Percentiles rank a stretch among this genome's conserved stretches.
These are phyloP conservation scores for Candida glaebosa DNA, from an alignment of 805 yeast genomes.

Conservation along the genomic window DNA sequence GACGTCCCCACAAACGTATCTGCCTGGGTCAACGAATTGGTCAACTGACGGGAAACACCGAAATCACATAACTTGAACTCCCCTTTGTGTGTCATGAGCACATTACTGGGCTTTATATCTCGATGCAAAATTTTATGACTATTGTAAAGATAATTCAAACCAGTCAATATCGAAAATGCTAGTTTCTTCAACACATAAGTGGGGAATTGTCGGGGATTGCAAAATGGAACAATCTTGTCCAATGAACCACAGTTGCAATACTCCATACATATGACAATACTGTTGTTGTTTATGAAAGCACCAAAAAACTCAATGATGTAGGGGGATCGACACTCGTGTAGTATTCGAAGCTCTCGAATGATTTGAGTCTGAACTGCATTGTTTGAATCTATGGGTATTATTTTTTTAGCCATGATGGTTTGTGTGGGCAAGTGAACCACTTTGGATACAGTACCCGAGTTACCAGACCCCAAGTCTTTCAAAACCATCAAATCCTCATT, in stretches of 20 bases:
- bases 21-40: conserved; percentile 80
- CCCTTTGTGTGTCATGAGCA: conserved; percentile 80
- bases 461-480: conserved; percentile 85
- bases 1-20: conserved; percentile 98
- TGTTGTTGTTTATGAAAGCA: conserved; percentile 67
- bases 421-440: conserved; percentile 88
- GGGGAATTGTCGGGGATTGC: conserved; percentile 38
- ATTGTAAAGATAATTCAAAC: conserved; percentile 76
- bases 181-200: conserved; percentile 69
- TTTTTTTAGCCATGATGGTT: conserved; percentile 85
- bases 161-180: conserved; percentile 72
- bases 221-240: conserved; percentile 69
- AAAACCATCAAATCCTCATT: conserved; percentile 68
- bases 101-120: conserved; percentile 95
- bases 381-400: conserved; percentile 81
- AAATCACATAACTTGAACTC: conserved; percentile 91
- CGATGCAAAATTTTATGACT: conserved; percentile 88
- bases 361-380: conserved; percentile 77
- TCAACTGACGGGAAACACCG: conserved; percentile 90
- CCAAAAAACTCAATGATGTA: conserved; percentile 90
- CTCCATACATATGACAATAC: conserved; percentile 91
- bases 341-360: conserved; percentile 79
- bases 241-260: conserved; percentile 93
- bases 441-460: conserved; percentile 88
- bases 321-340: conserved; percentile 84